phyloP scores from a whole-genome alignment of 2,329 filamentous ascomycete species.

The Trichoderma afroharzianum region DNA sequence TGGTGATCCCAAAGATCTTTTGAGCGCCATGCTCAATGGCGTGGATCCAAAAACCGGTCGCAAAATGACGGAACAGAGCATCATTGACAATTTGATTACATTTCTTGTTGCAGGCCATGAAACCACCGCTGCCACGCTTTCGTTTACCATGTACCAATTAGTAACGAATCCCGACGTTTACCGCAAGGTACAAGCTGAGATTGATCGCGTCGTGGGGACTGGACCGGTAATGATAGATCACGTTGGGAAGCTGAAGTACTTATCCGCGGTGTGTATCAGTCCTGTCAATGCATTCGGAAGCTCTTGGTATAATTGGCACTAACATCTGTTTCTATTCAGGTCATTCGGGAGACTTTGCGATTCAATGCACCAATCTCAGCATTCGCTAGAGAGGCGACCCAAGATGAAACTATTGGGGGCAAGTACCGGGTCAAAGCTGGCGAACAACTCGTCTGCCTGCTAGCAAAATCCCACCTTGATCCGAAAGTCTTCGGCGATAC shows the following conservation, averaged over 20 bases:
- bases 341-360: neutral
- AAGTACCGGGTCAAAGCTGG: constrained; percentile 52
- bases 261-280: neutral
- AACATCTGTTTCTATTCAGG: constrained; percentile 35
- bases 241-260: neutral
- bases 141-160: constrained; percentile 57
- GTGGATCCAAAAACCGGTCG: constrained; percentile 61
- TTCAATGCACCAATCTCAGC: neutral
- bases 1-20: constrained; percentile 32
- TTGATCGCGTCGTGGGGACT: constrained; percentile 52
- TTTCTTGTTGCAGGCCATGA: constrained; percentile 63
- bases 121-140: constrained; percentile 58
- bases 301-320: neutral
- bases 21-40: constrained; percentile 60
- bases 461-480: constrained; percentile 53
- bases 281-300: neutral
- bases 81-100: constrained; percentile 62
- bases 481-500: constrained; percentile 57
- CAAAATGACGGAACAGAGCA: constrained; percentile 51
- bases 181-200: constrained; percentile 55
- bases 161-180: constrained; percentile 54
- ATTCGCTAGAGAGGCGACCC: neutral
- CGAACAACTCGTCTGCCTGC: constrained; percentile 42
- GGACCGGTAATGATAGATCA: neutral
- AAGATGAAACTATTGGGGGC: constrained; percentile 47